phyloP scores from a whole-genome alignment of 192 early-diverging fungal genomes.

The Entrophospora sp. region DNA sequence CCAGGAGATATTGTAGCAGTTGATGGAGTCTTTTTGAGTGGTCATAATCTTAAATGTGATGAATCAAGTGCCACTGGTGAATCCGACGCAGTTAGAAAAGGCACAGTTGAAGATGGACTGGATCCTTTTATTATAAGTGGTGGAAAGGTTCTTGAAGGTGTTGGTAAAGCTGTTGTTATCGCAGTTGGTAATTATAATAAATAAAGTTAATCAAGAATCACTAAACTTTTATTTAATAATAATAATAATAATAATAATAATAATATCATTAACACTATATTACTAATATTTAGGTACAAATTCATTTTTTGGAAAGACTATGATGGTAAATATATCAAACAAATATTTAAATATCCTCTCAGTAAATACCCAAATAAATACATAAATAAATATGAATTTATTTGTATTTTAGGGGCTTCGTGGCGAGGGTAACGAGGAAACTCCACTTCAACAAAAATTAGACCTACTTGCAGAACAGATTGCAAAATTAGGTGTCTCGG shows the following conservation, averaged over 20 bases:
- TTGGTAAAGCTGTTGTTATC: conserved; percentile 75
- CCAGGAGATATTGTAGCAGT: conserved; percentile 92
- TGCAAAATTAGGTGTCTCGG: conserved; percentile 83
- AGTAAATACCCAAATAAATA: no score
- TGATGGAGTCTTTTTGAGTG: conserved; percentile 78
- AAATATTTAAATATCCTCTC: no score
- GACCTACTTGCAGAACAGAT: conserved; percentile 85
- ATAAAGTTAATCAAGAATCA: no score
- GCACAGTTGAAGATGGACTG: conserved; percentile 30
- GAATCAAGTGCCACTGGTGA: conserved; percentile 92
- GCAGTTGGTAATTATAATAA: conserved; percentile 54
- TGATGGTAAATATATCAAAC: conserved; percentile 59
- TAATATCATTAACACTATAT: no score
- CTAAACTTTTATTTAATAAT: no score
- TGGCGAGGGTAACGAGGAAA: conserved; percentile 59
- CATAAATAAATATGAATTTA: neutral
- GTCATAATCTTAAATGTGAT: conserved; percentile 77
- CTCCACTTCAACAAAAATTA: conserved; percentile 92
- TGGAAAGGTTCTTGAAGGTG: conserved; percentile 83
- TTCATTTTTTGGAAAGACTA: conserved; percentile 84
- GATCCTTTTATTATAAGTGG: conserved; percentile 86
- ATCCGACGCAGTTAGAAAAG: conserved; percentile 77
- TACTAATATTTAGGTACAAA: conserved; percentile 25
- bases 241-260: no score
- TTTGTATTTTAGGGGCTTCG: conserved; percentile 45